Base-by-base conservation (phyloP, 2,329 filamentous ascomycete species). In the Diplodia seriata region DNA sequence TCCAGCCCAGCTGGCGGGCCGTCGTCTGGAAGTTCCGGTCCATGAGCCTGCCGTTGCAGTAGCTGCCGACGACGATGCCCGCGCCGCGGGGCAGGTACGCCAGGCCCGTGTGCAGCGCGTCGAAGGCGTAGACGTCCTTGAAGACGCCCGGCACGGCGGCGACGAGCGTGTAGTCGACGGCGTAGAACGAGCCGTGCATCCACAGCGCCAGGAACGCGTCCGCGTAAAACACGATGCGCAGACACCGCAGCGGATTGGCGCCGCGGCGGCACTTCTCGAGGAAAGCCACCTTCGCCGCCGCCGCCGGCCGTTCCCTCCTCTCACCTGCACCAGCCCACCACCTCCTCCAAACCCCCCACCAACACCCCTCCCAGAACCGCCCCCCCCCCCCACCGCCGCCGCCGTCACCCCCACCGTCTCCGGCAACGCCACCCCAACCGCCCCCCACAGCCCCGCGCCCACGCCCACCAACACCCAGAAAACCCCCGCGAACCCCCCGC, bases 31-130 rank as follows among this genome's bases (percentile, higher is more conserved):
- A 47, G 43, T 47, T 47, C n/a, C 11, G 18, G 7, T 47, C 43
- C 43, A 47, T 47, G 43, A 47, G 43, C 43, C 4, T 47, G 18
- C 43, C 43, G 43, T 80, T 1, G 78, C 29, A 71, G 40, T 78
- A 76, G 1, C 81, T 81, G 4, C 81, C 67, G 31, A 68, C 26
- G 50, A 68, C 66, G 36, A 68, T 56, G 7, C 59, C 67, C 5
- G 33, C 50, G 0, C 67, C 67, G 4, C 61, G 31, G 4, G 67
- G 51, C 0, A 68, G 50, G 15, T 54, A 68, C 12, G 43, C 33
- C 18, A 68, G 38, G 0, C 67, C 51, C 9, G 47, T 31, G 6
- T 31, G 31, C 1, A 68, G 67, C 23, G 66, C 67, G 23, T 68
- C 43, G 33, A 59, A 43, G 1, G 18, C 18, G n/a, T 59, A 59